Percentiles rank a stretch among this genome's conserved stretches.
phyloP scores from a whole-genome alignment of 2,329 filamentous ascomycete species.

The Aspergillus thermomutatus region DNA sequence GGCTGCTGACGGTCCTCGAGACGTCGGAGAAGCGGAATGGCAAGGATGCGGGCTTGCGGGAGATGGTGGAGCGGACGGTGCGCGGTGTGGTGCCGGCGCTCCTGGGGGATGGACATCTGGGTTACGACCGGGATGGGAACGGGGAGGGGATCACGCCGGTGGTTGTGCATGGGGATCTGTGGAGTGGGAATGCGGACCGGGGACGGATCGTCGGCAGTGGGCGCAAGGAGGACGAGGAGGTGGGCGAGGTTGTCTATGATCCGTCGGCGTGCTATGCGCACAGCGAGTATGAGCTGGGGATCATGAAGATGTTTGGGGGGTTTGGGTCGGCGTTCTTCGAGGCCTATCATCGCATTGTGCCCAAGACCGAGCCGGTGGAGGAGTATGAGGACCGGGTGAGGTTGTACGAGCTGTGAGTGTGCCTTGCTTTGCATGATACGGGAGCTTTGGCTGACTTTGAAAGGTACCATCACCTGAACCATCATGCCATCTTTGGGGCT shows the following conservation, averaged over 20 bases:
- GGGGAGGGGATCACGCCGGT: slow-evolving; percentile 67
- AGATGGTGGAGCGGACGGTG: slow-evolving; percentile 63
- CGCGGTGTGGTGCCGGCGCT: slow-evolving; percentile 68
- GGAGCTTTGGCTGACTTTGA: slow-evolving; percentile 8
- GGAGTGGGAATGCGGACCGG: slow-evolving; percentile 76
- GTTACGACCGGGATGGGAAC: slow-evolving; percentile 37
- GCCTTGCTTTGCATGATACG: neutral
- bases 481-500: slow-evolving; percentile 79
- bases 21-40: slow-evolving; percentile 62
- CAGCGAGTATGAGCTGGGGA: slow-evolving; percentile 85
- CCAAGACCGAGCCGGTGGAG: slow-evolving; percentile 72
- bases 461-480: slow-evolving; percentile 87
- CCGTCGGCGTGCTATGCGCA: slow-evolving; percentile 79
- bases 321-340: slow-evolving; percentile 69
- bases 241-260: slow-evolving; percentile 78
- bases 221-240: slow-evolving; percentile 38
- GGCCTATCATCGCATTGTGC: slow-evolving; percentile 72
- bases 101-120: slow-evolving; percentile 66
- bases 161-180: slow-evolving; percentile 87
- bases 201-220: slow-evolving; percentile 57
- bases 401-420: slow-evolving; percentile 75
- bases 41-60: slow-evolving; percentile 57
- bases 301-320: slow-evolving; percentile 96
- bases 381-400: slow-evolving; percentile 82
- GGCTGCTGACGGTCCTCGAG: slow-evolving; percentile 63